Percentiles rank a stretch among this genome's conserved stretches.
These are phyloP conservation scores for Bruguiera gymnorhiza DNA, from an alignment of 345 rosid species.

Conservation along the genomic window DNA sequence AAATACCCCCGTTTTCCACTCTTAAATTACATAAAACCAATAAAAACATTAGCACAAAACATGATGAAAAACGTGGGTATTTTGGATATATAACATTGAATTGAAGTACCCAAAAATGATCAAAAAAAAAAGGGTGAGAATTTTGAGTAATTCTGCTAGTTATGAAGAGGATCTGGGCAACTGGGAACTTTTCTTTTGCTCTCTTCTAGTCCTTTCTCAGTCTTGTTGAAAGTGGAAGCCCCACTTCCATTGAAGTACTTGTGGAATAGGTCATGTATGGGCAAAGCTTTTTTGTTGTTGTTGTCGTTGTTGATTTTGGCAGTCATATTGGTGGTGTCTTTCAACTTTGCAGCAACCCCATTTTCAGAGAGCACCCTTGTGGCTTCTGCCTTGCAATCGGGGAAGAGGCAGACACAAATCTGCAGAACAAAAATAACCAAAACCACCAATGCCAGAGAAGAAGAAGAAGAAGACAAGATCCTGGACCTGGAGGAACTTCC, in stretches of 20 bases:
- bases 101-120: background rate
- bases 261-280: slow-evolving; percentile 26
- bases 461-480: slow-evolving; percentile 3
- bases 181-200: slow-evolving; percentile 76
- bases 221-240: slow-evolving; percentile 27
- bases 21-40: slow-evolving; percentile 12
- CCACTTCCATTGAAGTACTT: slow-evolving; percentile 38
- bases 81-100: slow-evolving; percentile 36
- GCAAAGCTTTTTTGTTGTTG: background rate
- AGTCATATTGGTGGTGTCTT: background rate
- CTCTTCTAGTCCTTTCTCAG: slow-evolving; percentile 41
- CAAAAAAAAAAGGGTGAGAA: slow-evolving; percentile 2
- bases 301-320: background rate
- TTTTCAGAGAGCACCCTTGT: slow-evolving; percentile 38
- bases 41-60: slow-evolving; percentile 10
- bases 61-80: slow-evolving; percentile 55
- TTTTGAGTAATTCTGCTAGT: slow-evolving; percentile 42
- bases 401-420: slow-evolving; percentile 44
- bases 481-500: slow-evolving; percentile 17
- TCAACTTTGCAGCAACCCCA: slow-evolving; percentile 4
- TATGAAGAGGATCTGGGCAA: slow-evolving; percentile 94
- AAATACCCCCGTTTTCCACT: slow-evolving; percentile 51
- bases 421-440: slow-evolving; percentile 27
- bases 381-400: slow-evolving; percentile 45
- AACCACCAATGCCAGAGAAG: slow-evolving; percentile 19